Percentiles rank a stretch among this genome's conserved stretches.
Evolutionary conservation across 352 stramenopile species (phyloP).

Genomic region (Globisporangium paddicum): DNA sequence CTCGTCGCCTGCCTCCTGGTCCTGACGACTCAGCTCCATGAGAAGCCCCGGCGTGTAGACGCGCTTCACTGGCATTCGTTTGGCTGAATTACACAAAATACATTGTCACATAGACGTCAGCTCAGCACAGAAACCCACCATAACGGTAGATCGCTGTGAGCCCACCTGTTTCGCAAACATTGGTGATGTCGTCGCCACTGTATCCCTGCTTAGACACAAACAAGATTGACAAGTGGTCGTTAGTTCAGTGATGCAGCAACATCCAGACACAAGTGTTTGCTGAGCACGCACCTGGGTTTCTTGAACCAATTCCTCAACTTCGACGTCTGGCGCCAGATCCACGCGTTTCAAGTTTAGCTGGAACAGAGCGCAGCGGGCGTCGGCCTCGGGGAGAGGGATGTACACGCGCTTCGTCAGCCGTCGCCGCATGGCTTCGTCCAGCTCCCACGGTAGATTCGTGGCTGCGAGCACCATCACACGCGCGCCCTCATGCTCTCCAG

Average conservation of each 20-base stretch:
- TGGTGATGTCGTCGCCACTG: constrained; percentile 84
- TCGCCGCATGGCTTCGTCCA: constrained; percentile 90
- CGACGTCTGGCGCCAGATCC: constrained; percentile 40
- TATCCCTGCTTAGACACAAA: constrained; percentile 38
- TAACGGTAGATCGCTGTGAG: not conserved
- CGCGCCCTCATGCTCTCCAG: constrained; percentile 60
- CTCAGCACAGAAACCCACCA: not conserved
- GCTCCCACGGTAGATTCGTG: constrained; percentile 96
- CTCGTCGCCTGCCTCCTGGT: constrained; percentile 34
- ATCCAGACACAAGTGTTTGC: not conserved
- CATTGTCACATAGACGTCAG: not conserved
- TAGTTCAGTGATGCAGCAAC: not conserved
- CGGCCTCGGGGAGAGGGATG: constrained; percentile 11
- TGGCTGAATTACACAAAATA: constrained; percentile 2
- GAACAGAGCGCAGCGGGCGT: constrained; percentile 27
- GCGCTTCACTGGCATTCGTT: constrained; percentile 17
- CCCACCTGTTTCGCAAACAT: constrained; percentile 42
- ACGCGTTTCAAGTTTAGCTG: constrained; percentile 28
- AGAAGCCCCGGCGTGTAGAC: constrained; percentile 16
- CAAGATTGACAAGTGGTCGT: not conserved
- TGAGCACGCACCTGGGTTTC: constrained; percentile 36
- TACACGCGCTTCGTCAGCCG: constrained; percentile 91
- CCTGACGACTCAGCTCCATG: constrained; percentile 42
- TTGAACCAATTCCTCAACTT: constrained; percentile 50
- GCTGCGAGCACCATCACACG: constrained; percentile 92